A percentile compares a stretch with the other conserved stretches of the same genome.
These are phyloP conservation scores for Neurospora tetrasperma DNA, from an alignment of 495 filamentous ascomycete species.

Conservation along the genomic window DNA sequence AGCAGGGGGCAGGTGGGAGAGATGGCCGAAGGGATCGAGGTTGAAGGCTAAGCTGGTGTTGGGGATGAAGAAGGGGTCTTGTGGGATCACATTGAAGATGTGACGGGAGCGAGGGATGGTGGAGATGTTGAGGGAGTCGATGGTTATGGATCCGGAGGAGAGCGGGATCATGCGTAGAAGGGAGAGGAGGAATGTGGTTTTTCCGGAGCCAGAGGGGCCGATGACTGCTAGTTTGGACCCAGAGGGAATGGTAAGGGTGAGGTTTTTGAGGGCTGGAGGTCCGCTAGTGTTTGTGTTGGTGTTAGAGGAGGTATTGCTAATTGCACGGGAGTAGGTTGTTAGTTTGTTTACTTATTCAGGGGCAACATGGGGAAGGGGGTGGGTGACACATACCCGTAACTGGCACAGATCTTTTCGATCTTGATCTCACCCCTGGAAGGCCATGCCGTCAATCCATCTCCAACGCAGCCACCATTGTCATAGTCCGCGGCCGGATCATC, in stretches of 20 bases:
- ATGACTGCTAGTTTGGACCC: slow-evolving; percentile 19
- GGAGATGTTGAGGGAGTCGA: slow-evolving; percentile 72
- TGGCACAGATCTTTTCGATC: slow-evolving; percentile 15
- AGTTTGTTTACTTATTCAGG: not conserved
- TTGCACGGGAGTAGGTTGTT: not conserved
- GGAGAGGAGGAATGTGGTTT: slow-evolving; percentile 81
- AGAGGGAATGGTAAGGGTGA: slow-evolving; percentile 9
- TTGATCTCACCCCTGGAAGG: slow-evolving; percentile 14
- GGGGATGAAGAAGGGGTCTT: slow-evolving; percentile 47
- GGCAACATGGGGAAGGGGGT: not conserved
- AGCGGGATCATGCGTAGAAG: slow-evolving; percentile 94
- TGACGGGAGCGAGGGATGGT: slow-evolving; percentile 38
- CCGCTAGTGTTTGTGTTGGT: not conserved
- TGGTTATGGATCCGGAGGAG: slow-evolving; percentile 57
- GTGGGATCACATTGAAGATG: slow-evolving; percentile 24
- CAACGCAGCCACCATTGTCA: no score
- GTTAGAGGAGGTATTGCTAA: not conserved
- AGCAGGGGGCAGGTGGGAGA: slow-evolving; percentile 3
- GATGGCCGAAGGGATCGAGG: slow-evolving; percentile 23
- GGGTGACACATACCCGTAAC: slow-evolving; percentile 11
- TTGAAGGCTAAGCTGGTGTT: slow-evolving; percentile 25
- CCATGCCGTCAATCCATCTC: slow-evolving; percentile 18
- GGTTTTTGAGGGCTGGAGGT: not conserved
- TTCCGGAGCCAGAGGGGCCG: slow-evolving; percentile 43
- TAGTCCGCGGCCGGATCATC: not conserved